Conservation (phyloP, 2,329 filamentous ascomycete species). For the Acrocalymma vagum region DNA sequence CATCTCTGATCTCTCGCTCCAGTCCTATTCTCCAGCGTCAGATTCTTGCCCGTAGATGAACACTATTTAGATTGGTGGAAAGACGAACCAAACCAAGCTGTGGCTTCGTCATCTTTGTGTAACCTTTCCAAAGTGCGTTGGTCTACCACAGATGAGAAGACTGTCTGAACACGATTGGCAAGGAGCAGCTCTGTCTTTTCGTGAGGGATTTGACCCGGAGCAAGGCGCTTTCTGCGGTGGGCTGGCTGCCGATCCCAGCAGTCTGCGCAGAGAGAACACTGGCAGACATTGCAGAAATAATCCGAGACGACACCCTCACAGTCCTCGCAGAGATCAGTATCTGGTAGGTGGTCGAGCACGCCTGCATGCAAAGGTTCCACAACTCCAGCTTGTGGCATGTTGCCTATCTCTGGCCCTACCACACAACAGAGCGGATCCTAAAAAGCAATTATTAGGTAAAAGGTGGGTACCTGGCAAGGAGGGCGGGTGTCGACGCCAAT, state of each 20-base stretch:
- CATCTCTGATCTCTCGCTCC: slow-evolving; percentile 23
- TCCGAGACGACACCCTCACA: slow-evolving; percentile 13
- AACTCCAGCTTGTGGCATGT: slow-evolving; percentile 7
- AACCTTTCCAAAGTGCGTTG: slow-evolving; percentile 13
- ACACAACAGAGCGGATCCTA: too few species aligned
- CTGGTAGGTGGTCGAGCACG: slow-evolving; percentile 8
- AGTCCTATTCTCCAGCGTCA: slow-evolving; percentile 22
- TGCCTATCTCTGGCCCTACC: too few species aligned
- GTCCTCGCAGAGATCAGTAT: slow-evolving; percentile 15
- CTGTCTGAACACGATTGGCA: slow-evolving; percentile 10
- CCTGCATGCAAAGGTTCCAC: slow-evolving; percentile 1
- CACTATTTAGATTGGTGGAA: not conserved
- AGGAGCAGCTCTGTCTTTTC: slow-evolving; percentile 16
- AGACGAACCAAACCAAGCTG: slow-evolving; percentile 29
- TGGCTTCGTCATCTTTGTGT: slow-evolving; percentile 25
- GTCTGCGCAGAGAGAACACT: slow-evolving; percentile 7
- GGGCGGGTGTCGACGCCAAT: too few species aligned
- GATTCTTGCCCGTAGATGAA: not conserved
- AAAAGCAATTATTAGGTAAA: too few species aligned
- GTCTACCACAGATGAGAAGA: too few species aligned
- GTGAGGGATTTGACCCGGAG: slow-evolving; percentile 14
- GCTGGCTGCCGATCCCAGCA: slow-evolving; percentile 18
- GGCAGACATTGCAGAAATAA: slow-evolving; percentile 17
- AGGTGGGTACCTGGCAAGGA: too few species aligned
- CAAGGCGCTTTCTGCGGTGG: slow-evolving; percentile 14